Conservation (phyloP, 352 stramenopile species). For the Globisporangium cylindrosporum region DNA sequence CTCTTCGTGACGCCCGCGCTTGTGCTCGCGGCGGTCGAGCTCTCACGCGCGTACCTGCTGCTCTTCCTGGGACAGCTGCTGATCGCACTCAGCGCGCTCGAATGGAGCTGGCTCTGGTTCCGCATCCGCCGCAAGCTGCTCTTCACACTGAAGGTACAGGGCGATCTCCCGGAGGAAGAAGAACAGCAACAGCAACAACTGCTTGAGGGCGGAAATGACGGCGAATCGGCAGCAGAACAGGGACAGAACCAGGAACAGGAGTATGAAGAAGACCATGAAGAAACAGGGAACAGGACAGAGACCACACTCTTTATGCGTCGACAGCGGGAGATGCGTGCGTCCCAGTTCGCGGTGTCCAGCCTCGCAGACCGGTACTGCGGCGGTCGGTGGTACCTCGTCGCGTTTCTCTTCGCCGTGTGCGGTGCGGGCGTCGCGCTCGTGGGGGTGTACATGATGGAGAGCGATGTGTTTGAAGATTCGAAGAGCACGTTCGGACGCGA, state of each 20-base stretch:
- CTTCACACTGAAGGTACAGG: conserved; percentile 24
- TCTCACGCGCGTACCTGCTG: conserved; percentile 33
- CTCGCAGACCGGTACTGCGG: conserved; percentile 28
- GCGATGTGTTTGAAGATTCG: conserved; percentile 23
- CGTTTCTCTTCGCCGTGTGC: conserved; percentile 25
- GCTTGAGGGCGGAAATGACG: background rate
- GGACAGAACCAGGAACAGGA: background rate
- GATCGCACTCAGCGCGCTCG: conserved; percentile 36
- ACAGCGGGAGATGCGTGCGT: conserved; percentile 15
- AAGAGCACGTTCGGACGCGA: conserved; percentile 22
- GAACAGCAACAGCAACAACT: background rate
- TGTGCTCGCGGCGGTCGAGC: conserved; percentile 36
- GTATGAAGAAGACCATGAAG: background rate
- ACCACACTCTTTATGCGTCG: background rate
- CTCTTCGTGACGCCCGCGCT: conserved; percentile 26
- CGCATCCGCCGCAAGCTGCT: conserved; percentile 44
- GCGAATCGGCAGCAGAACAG: background rate
- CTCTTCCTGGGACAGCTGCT: conserved; percentile 39
- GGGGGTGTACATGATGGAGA: conserved; percentile 27
- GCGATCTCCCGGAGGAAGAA: background rate
- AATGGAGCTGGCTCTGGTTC: conserved; percentile 52
- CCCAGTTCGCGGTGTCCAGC: conserved; percentile 23
- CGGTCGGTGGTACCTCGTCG: conserved; percentile 27
- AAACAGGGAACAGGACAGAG: background rate
- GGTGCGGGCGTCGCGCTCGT: conserved; percentile 19